These are phyloP conservation scores for Rhypophila decipiens DNA, from an alignment of 495 filamentous ascomycete genomes.

Conservation along the genomic window DNA sequence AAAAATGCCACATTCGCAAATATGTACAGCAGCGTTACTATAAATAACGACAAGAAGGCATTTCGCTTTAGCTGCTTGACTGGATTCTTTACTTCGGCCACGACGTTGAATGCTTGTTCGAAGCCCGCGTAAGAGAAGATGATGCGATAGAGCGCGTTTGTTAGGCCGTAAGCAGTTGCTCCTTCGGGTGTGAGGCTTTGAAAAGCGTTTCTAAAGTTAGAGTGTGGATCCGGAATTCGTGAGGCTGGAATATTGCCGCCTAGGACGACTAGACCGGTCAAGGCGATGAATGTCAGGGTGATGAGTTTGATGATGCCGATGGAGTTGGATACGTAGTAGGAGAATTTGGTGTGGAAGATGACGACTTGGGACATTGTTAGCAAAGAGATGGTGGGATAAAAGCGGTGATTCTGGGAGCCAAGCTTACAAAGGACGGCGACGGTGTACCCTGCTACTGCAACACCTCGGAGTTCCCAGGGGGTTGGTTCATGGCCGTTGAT, in stretches of 20 bases:
- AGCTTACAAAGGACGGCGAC: slow-evolving; percentile 41
- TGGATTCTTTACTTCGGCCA: slow-evolving; percentile 62
- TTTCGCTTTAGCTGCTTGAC: slow-evolving; percentile 50
- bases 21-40: slow-evolving; percentile 52
- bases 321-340: slow-evolving; percentile 50
- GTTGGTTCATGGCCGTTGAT: slow-evolving; percentile 41
- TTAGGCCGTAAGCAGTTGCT: slow-evolving; percentile 41
- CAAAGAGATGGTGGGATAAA: slow-evolving; percentile 15
- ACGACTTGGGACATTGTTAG: slow-evolving; percentile 23
- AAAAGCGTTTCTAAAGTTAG: slow-evolving; percentile 55
- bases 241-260: slow-evolving; percentile 40
- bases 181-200: no score
- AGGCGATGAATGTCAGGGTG: slow-evolving; percentile 56
- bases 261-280: slow-evolving; percentile 50
- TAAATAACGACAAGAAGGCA: slow-evolving; percentile 33
- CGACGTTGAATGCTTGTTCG: slow-evolving; percentile 56
- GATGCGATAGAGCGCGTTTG: slow-evolving; percentile 56
- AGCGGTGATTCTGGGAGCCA: no score
- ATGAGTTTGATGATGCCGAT: slow-evolving; percentile 61
- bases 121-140: slow-evolving; percentile 60
- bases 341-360: slow-evolving; percentile 49
- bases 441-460: slow-evolving; percentile 55
- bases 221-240: slow-evolving; percentile 45
- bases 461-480: slow-evolving; percentile 56
- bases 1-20: slow-evolving; percentile 60